Percentiles rank a stretch among this genome's conserved stretches.
Evolutionary conservation across 192 early-diverging fungal genomes (phyloP).

Genomic region (Backusella circina): DNA sequence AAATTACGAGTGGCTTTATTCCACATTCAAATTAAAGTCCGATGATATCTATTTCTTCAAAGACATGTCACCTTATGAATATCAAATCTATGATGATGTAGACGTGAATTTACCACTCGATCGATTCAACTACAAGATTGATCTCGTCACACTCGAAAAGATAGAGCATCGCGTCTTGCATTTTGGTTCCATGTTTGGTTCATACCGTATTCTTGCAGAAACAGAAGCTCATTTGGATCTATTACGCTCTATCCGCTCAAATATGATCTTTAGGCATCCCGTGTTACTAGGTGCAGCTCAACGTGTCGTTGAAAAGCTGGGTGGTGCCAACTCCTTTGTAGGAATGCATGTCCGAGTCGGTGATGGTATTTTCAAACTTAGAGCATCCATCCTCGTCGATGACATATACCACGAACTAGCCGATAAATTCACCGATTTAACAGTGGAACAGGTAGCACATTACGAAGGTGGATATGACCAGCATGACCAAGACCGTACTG

Average conservation of each 20-base stretch:
- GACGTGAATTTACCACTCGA: constrained; percentile 24
- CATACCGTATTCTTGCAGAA: constrained; percentile 43
- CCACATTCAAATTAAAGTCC: constrained; percentile 37
- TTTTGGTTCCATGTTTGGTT: constrained; percentile 52
- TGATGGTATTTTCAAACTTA: constrained; percentile 45
- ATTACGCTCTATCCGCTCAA: constrained; percentile 33
- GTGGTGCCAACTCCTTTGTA: constrained; percentile 42
- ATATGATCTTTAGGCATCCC: constrained; percentile 46
- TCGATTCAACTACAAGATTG: constrained; percentile 35
- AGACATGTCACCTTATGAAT: constrained; percentile 51
- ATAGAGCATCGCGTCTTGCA: constrained; percentile 44
- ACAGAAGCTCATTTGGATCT: constrained; percentile 33
- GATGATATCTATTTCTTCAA: constrained; percentile 44
- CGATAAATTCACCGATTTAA: constrained; percentile 36
- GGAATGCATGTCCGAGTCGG: constrained; percentile 53
- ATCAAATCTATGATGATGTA: constrained; percentile 48
- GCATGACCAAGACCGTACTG: constrained; percentile 34
- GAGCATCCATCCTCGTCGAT: constrained; percentile 41
- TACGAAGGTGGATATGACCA: constrained; percentile 16
- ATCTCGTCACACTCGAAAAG: constrained; percentile 33
- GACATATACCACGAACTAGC: constrained; percentile 44
- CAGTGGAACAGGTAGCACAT: constrained; percentile 24
- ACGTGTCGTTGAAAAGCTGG: constrained; percentile 42
- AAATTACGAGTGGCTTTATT: constrained; percentile 46
- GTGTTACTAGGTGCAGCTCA: constrained; percentile 42